phyloP scores from a whole-genome alignment of 257 asterid species.

The Cordia subcordata region DNA sequence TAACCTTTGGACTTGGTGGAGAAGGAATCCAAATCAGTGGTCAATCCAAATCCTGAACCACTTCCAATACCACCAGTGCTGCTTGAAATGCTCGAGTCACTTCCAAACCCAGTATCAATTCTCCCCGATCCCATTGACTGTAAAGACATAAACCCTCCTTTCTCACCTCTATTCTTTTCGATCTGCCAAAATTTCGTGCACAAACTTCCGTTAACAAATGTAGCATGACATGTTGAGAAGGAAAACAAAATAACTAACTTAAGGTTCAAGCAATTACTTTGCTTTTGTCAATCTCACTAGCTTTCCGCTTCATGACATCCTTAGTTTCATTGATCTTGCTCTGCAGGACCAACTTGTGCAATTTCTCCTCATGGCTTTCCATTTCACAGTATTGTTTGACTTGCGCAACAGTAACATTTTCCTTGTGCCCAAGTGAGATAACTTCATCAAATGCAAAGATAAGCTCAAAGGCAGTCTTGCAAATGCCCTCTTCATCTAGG shows the following conservation, averaged over 20 bases:
- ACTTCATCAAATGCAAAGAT: constrained; percentile 94
- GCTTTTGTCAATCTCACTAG: constrained; percentile 91
- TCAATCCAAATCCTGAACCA: constrained; percentile 66
- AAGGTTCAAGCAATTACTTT: constrained; percentile 43
- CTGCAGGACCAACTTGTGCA: constrained; percentile 81
- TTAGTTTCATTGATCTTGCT: constrained; percentile 87
- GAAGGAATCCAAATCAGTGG: constrained; percentile 62
- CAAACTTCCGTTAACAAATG: not conserved
- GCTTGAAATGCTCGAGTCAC: constrained; percentile 47
- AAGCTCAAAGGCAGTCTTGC: constrained; percentile 79
- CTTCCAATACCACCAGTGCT: constrained; percentile 18
- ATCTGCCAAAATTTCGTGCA: constrained; percentile 33
- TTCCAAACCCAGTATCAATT: constrained; percentile 68
- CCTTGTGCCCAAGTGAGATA: constrained; percentile 88
- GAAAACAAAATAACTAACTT: constrained; percentile 5
- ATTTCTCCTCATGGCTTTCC: constrained; percentile 93
- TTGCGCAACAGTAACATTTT: constrained; percentile 87
- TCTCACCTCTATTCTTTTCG: constrained; percentile 74
- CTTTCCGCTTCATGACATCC: constrained; percentile 90
- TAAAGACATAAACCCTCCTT: constrained; percentile 60
- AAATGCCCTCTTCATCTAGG: constrained; percentile 87
- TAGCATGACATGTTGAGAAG: not conserved
- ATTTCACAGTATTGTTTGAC: constrained; percentile 96
- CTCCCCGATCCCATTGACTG: constrained; percentile 82
- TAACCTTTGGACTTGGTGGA: constrained; percentile 69